Base-by-base conservation (phyloP, 176 grass and related monocot genomes). In the Tillandsia fasciculata region DNA sequence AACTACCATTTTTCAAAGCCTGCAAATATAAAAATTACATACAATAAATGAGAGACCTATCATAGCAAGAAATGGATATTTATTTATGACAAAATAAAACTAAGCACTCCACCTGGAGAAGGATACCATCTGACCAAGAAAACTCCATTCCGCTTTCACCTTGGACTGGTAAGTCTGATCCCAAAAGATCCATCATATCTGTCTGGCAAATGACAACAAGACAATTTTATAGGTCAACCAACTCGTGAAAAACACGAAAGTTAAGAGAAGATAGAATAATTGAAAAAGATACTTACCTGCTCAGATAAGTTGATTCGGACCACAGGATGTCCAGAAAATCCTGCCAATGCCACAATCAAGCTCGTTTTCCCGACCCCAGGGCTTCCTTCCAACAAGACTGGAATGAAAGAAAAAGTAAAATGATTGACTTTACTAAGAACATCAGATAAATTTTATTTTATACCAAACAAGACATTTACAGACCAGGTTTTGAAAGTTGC, bases 121-220 rank as follows among this genome's bases (percentile, higher is more conserved):
- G 92, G 74, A 96, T 96, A 70, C 92, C 92, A 81, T 92, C 92
- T 65, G 85, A 96, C 92, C 92, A 96, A 9, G 83, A 86, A 84
- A 96, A 96, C 77, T 92, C 83, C 79, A 96, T 89, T 73, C 88
- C 81, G 50, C 68, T 87, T 14, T 72, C 79, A 49, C 86, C 84
- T 76, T 96, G 85, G 74, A 71, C 74, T 64, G 92, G 92, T 71
- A 96, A 77, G 79, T 96, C 88, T 12, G 92, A 96, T 70, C 92
- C 92, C 64, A 96, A 73, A 76, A 96, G 92, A 78, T 96, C 92
- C 92, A 96, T 92, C 88, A 96, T 96, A 67, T 96, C 92, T 53
- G 92, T 96, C 86, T 96, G 75, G 8, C 63, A 28, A 67, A 63
- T 3, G 42, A 72, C 12, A 27, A 52, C 59, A 12, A 10, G 8